phyloP scores from a whole-genome alignment of 2,329 filamentous ascomycete species.

The Colletotrichum agaves region DNA sequence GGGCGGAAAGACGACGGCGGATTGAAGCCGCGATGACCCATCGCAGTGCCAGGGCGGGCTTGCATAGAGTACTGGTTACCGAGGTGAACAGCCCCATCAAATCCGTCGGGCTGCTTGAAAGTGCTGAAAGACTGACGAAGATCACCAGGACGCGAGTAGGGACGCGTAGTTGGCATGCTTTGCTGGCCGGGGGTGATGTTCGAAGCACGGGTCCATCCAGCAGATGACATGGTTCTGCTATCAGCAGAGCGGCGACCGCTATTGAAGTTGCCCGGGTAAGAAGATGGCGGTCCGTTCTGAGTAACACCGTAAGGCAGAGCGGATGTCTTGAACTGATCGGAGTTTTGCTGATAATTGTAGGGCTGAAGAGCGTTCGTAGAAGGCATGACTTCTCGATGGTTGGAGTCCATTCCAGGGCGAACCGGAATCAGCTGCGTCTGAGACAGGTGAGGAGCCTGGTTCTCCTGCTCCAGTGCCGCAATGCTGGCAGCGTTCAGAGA shows the following conservation, averaged over 20 bases:
- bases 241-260: constrained; percentile 15
- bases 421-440: constrained; percentile 9
- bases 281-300: constrained; percentile 13
- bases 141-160: constrained; percentile 25
- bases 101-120: constrained; percentile 8
- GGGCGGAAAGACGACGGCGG: constrained; percentile 44
- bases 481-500: constrained; percentile 27
- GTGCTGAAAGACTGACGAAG: background rate
- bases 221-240: constrained; percentile 28
- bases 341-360: constrained; percentile 21
- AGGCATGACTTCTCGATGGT: constrained; percentile 8
- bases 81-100: background rate
- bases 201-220: constrained; percentile 27
- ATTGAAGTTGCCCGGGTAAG: constrained; percentile 26
- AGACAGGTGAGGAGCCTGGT: background rate
- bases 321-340: background rate
- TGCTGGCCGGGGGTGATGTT: constrained; percentile 5
- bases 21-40: constrained; percentile 23
- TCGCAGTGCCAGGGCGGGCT: constrained; percentile 29
- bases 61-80: constrained; percentile 2
- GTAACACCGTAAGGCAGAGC: background rate
- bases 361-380: constrained; percentile 21
- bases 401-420: background rate
- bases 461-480: constrained; percentile 29
- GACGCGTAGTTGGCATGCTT: background rate